phyloP scores from a whole-genome alignment of 2,329 filamentous ascomycete genomes.

The Dothideomycetes sp. region DNA sequence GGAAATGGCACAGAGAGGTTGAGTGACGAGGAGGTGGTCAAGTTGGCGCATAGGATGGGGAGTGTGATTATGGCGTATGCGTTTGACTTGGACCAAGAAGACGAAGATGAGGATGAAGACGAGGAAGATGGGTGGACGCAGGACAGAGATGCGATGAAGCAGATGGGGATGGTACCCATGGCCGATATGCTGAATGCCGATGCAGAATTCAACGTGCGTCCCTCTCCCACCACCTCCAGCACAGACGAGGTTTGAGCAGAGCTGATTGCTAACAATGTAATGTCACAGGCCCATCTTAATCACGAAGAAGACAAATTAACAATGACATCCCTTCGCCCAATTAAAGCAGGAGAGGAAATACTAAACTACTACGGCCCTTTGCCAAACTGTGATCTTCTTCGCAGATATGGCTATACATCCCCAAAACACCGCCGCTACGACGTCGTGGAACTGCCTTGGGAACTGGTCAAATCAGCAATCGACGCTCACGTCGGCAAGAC shows the following conservation, averaged over 20 bases:
- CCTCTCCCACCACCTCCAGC: background rate
- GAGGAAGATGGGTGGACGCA: constrained; percentile 40
- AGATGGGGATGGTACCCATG: constrained; percentile 82
- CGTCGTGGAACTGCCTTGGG: constrained; percentile 66
- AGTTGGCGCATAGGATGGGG: constrained; percentile 66
- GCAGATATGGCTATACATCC: constrained; percentile 82
- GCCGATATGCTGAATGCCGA: constrained; percentile 86
- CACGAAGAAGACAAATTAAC: constrained; percentile 51
- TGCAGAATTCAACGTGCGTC: constrained; percentile 51
- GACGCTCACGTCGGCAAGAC: constrained; percentile 3
- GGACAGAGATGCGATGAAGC: constrained; percentile 35
- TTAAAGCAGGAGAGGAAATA: constrained; percentile 62
- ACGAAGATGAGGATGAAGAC: constrained; percentile 41
- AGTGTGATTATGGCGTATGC: constrained; percentile 88
- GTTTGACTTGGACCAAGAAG: constrained; percentile 59
- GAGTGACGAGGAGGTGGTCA: constrained; percentile 37
- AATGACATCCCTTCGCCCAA: constrained; percentile 60
- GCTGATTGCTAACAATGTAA: background rate
- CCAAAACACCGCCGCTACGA: constrained; percentile 67
- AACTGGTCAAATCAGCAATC: constrained; percentile 32
- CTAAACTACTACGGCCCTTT: constrained; percentile 85
- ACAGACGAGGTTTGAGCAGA: no score
- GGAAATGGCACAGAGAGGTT: constrained; percentile 25
- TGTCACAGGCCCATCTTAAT: constrained; percentile 60
- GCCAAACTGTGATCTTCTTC: constrained; percentile 68